Evolutionary conservation across 2,329 filamentous ascomycete species (phyloP).

Genomic region (Aspergillus tanneri): DNA sequence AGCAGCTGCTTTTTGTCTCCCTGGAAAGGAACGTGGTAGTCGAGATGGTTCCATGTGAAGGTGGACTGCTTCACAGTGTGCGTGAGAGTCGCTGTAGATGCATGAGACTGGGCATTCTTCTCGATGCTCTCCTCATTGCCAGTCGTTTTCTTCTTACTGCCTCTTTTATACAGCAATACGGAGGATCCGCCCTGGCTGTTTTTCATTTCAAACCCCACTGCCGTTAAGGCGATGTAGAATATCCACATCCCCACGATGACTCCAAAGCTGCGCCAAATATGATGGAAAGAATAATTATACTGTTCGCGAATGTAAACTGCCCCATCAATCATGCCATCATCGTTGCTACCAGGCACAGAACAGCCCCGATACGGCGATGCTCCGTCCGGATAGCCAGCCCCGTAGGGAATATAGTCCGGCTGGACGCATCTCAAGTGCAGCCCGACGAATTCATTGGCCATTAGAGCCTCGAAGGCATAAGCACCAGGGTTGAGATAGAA

Average conservation of each 20-base stretch:
- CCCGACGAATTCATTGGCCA: constrained; percentile 67
- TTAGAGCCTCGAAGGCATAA: constrained; percentile 65
- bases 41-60: constrained; percentile 79
- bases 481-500: constrained; percentile 64
- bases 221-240: constrained; percentile 71
- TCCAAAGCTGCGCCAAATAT: constrained; percentile 71
- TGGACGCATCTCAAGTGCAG: constrained; percentile 54
- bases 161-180: constrained; percentile 35
- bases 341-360: constrained; percentile 31
- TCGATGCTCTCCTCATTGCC: constrained; percentile 5
- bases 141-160: constrained; percentile 23
- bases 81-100: constrained; percentile 11
- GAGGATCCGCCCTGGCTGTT: constrained; percentile 34
- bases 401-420: constrained; percentile 49
- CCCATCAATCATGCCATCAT: constrained; percentile 46
- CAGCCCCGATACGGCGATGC: constrained; percentile 30
- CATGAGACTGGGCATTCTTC: background rate
- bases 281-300: constrained; percentile 54
- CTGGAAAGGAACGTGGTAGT: constrained; percentile 60
- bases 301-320: constrained; percentile 54
- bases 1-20: constrained; percentile 51
- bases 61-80: constrained; percentile 66
- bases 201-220: constrained; percentile 68
- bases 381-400: constrained; percentile 39
- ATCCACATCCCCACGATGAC: constrained; percentile 73